Base-by-base conservation (phyloP, 2,329 filamentous ascomycete species). In the Coleophoma eucalyptorum region DNA sequence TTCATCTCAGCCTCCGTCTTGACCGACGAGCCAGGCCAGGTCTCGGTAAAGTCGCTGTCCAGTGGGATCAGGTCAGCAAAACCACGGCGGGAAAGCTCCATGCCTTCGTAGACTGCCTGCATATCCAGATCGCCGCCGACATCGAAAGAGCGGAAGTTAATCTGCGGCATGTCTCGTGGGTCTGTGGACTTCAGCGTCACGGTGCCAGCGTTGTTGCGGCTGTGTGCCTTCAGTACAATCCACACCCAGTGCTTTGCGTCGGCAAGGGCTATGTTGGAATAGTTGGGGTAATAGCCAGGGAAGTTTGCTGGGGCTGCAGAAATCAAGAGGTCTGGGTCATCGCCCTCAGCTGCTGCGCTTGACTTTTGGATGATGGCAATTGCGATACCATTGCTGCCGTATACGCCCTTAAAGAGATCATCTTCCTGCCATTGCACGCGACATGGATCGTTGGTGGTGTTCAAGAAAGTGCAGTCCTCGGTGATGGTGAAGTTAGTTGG, bases 81-180 rank as follows among this genome's bases (percentile, higher is more conserved):
- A 4, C 75, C 54, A 32, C 53, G 20, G 10, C 57, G 54, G 2
- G 53, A 32, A 32, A 51, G 50, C 44, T 56, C 31, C 43, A 58
- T 50, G 8, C 52, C 53, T 50, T 59, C 53, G 20, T 50, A 31
- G 4, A 59, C 26, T 12, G 61, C 58, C 20, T 55, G 34, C 2
- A 63, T 43, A 41, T 62, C 60, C 5, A 49, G 31, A 13, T 49
- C 31, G 38, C 51, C 52, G 6, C 78, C 77, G 19, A 74, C 70
- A 18, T 63, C 68, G 67, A 80, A 84, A 65, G 77, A 85, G 65
- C 82, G 80, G 70, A 84, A 87, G 46, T 72, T 70, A 56, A 89
- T 86, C 5, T 77, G 65, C 0, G 87, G 86, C 3, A 74, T 70
- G 49, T 88, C 84, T 1, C 80, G 77, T 0, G 86, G 85, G 61